Conservation (phyloP, 331 rosid species). For the Dryas integrifolia region DNA sequence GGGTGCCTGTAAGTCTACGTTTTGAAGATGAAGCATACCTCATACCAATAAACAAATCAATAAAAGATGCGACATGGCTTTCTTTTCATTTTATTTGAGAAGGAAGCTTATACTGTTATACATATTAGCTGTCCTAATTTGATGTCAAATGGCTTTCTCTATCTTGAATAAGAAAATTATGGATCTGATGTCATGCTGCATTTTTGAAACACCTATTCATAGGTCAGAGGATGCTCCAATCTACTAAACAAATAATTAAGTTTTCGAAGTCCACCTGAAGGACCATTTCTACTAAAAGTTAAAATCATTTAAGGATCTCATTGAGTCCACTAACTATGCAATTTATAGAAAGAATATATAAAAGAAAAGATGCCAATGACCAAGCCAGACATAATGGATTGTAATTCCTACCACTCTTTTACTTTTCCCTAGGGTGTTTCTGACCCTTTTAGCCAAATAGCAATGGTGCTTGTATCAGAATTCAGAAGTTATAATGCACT, state of each 20-base stretch:
- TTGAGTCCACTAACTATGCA: too few species aligned
- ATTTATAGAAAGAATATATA: neutral
- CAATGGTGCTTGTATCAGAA: neutral
- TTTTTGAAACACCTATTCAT: neutral
- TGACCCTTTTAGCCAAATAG: neutral
- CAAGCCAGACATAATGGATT: neutral
- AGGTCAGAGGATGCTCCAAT: neutral
- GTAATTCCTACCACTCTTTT: neutral
- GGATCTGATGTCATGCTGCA: neutral
- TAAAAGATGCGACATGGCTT: neutral
- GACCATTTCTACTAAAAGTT: too few species aligned
- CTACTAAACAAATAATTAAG: neutral
- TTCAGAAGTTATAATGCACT: neutral
- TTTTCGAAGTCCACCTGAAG: neutral
- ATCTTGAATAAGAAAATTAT: neutral
- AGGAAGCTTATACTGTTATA: neutral
- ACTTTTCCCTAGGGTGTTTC: neutral
- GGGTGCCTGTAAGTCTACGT: constrained; percentile 20
- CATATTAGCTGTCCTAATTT: constrained; percentile 3
- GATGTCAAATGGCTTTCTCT: neutral
- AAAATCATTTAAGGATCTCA: too few species aligned
- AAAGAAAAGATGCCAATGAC: too few species aligned
- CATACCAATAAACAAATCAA: constrained; percentile 9
- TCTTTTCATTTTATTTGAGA: neutral
- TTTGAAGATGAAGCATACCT: neutral